Base-by-base conservation (phyloP, 192 early-diverging fungal species). In the Nowakowskiella sp. region DNA sequence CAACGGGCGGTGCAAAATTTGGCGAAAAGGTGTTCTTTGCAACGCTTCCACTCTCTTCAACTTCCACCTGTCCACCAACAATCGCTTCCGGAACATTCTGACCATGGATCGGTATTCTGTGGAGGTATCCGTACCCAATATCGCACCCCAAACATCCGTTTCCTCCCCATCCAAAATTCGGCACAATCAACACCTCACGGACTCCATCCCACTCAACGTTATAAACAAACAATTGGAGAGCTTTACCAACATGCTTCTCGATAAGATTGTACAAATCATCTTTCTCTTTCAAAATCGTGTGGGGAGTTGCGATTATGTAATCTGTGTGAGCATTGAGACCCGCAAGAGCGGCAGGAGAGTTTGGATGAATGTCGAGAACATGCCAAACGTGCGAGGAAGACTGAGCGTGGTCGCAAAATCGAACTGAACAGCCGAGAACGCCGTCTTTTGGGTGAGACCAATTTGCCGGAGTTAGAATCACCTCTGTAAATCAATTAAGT, bases 271-370 rank as follows among this genome's bases (percentile, higher is more conserved):
- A 80, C 39, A 88, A 71, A 53, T 86, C 84, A 47, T 76, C 71
- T 61, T 85, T 76, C 13, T 64, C 66, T n/a, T 62, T 51, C 50
- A 88, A 61, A 16, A 72, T 72, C 4, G 64, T 65, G 24, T 81
- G 66, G 43, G 80, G 84, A 25, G 76, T 75, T 10, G 83, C 86
- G 43, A 88, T 79, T n/a, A 88, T 74, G 62, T 87, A 88, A 60
- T 88, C 86, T 13, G 73, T 68, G 43, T 80, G 64, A 8, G 85
- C 53, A 22, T 75, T 72, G 13, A 88, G 61, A 32, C 84, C 84
- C 16, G 86, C 85, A 60, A 65, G 66, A 62, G 75, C 74, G 6
- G 86, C 85, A 4, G 86, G 86, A 6, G 85, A 85, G 51, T 85
- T 70, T 1, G 68, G 72, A 8, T 62, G 64, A 4, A 86, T 72